Conservation (phyloP, 371 early-diverging fungal genomes). For the Dichotomocladium elegans region DNA sequence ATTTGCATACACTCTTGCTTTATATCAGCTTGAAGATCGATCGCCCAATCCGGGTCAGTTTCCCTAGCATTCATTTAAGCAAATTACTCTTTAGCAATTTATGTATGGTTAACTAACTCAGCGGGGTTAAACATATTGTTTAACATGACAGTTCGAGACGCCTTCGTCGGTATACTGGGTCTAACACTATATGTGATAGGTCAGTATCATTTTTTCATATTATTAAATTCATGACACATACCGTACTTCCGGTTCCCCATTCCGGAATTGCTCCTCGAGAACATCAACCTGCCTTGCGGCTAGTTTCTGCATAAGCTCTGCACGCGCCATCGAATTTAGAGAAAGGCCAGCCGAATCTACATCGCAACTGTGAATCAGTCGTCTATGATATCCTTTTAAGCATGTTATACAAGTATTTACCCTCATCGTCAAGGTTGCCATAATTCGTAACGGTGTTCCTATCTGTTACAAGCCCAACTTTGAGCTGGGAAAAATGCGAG, state of each 20-base stretch:
- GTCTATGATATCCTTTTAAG: not conserved
- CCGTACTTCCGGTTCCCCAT: slow-evolving; percentile 5
- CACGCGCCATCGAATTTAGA: slow-evolving; percentile 70
- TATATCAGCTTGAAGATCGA: slow-evolving; percentile 86
- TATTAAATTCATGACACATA: no score
- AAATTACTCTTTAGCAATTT: not conserved
- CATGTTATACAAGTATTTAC: slow-evolving; percentile 15
- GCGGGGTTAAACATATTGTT: slow-evolving; percentile 92
- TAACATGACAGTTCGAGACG: slow-evolving; percentile 67
- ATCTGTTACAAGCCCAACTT: slow-evolving; percentile 79
- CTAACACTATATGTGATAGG: slow-evolving; percentile 17
- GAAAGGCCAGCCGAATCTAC: slow-evolving; percentile 64
- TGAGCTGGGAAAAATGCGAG: slow-evolving; percentile 47
- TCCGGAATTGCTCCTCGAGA: slow-evolving; percentile 9
- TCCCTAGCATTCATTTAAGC: no score
- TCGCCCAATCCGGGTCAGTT: slow-evolving; percentile 83
- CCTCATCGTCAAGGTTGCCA: slow-evolving; percentile 56
- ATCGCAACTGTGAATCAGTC: slow-evolving; percentile 24
- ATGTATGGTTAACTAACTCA: slow-evolving; percentile 56
- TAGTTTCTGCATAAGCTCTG: slow-evolving; percentile 86
- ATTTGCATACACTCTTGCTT: slow-evolving; percentile 78
- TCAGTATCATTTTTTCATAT: not conserved
- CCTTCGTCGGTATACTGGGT: slow-evolving; percentile 41
- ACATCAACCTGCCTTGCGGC: slow-evolving; percentile 48
- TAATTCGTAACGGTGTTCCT: slow-evolving; percentile 36